These are phyloP conservation scores for Boletus tylopilopsis DNA, from an alignment of 768 basidiomycete species.

Conservation along the genomic window DNA sequence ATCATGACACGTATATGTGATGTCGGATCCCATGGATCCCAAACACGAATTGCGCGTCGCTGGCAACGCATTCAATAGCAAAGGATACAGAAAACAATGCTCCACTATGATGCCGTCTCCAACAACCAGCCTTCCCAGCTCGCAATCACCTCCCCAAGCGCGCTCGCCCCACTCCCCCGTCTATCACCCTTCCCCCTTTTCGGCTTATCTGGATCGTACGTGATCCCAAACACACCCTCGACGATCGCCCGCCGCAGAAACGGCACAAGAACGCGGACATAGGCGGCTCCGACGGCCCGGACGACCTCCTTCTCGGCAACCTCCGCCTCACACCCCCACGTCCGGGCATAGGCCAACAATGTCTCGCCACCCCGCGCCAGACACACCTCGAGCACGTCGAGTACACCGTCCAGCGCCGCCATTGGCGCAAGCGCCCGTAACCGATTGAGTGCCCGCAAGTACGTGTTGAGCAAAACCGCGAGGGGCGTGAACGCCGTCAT, in stretches of 20 bases:
- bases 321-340: slow-evolving; percentile 37
- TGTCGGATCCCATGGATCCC: not conserved
- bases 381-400: slow-evolving; percentile 46
- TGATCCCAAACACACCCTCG: slow-evolving; percentile 67
- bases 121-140: slow-evolving; percentile 32
- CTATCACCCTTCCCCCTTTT: not conserved
- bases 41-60: not conserved
- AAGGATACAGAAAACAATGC: too few species aligned
- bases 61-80: not conserved
- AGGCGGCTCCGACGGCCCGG: slow-evolving; percentile 52
- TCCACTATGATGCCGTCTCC: slow-evolving; percentile 9
- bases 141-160: slow-evolving; percentile 9
- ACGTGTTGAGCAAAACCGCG: slow-evolving; percentile 66
- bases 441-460: slow-evolving; percentile 72
- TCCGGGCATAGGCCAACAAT: slow-evolving; percentile 45
- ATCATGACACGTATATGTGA: not conserved
- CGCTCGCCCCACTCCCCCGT: not conserved
- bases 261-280: slow-evolving; percentile 60
- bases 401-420: slow-evolving; percentile 48
- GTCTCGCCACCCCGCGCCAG: slow-evolving; percentile 44
- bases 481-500: slow-evolving; percentile 74
- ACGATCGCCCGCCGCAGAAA: slow-evolving; percentile 66
- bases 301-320: slow-evolving; percentile 34
- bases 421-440: slow-evolving; percentile 78
- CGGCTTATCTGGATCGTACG: slow-evolving; percentile 15